Evolutionary conservation across 352 stramenopile genomes (phyloP).

Genomic region (Phytophthora ramorum): DNA sequence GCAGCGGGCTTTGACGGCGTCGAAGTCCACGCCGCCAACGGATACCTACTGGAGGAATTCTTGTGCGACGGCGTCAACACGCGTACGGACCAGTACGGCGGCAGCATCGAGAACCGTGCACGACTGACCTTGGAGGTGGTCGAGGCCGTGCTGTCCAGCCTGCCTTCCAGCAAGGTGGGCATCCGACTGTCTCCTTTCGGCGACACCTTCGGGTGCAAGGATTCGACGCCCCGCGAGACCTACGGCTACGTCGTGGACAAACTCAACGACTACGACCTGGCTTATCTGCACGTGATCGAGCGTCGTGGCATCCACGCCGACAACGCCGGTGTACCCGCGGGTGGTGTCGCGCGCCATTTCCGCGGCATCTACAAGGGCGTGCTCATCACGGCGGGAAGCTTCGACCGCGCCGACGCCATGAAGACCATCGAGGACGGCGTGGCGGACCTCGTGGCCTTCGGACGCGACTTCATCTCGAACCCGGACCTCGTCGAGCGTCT

Average conservation of each 20-base stretch:
- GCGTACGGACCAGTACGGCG: conserved; percentile 49
- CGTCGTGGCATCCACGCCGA: conserved; percentile 42
- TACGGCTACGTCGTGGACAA: conserved; percentile 49
- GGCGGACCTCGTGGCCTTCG: conserved; percentile 64
- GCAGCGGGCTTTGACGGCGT: conserved; percentile 76
- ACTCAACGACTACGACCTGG: conserved; percentile 41
- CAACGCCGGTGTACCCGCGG: conserved; percentile 24
- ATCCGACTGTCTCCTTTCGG: conserved; percentile 34
- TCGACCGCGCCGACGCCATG: conserved; percentile 42
- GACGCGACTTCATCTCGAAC: conserved; percentile 40
- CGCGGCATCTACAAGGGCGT: conserved; percentile 62
- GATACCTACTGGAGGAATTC: conserved; percentile 90
- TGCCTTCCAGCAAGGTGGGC: conserved; percentile 23
- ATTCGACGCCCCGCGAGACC: conserved; percentile 40
- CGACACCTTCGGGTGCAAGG: conserved; percentile 41
- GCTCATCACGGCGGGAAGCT: conserved; percentile 54
- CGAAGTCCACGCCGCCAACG: conserved; percentile 90
- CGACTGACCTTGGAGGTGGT: conserved; percentile 55
- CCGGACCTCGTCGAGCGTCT: conserved; percentile 73
- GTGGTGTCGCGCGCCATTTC: conserved; percentile 44
- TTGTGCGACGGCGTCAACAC: conserved; percentile 47
- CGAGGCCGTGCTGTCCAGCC: conserved; percentile 40
- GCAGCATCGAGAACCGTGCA: conserved; percentile 53
- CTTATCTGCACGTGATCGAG: conserved; percentile 63
- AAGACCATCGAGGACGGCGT: conserved; percentile 47